Conservation (phyloP, 2,329 filamentous ascomycete species). For the Phaeosphaeriaceae sp. region DNA sequence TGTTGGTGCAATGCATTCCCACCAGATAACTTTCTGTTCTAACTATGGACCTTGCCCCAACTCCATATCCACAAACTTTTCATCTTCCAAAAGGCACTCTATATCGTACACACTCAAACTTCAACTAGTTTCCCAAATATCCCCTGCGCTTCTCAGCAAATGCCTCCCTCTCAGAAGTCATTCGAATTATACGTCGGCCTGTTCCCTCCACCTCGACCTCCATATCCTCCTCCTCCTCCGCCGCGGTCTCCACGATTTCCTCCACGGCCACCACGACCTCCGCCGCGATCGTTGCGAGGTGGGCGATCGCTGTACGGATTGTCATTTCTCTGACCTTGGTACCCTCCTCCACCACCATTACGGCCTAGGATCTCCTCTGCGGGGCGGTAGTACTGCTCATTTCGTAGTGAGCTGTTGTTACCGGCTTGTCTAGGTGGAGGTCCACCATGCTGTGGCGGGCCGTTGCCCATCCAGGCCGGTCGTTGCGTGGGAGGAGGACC, state of each 20-base stretch:
- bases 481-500: constrained; percentile 19
- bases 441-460: constrained; percentile 25
- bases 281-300: constrained; percentile 22
- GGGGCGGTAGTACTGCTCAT: constrained; percentile 34
- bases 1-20: no score
- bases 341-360: constrained; percentile 30
- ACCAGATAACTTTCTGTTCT: no score
- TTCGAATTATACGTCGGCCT: not conserved
- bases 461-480: constrained; percentile 27
- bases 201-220: not conserved
- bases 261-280: constrained; percentile 34
- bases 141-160: not conserved
- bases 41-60: no score
- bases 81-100: no score
- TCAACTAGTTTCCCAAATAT: not conserved
- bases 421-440: constrained; percentile 28
- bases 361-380: constrained; percentile 31
- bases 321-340: constrained; percentile 25
- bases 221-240: not conserved
- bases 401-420: constrained; percentile 27
- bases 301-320: constrained; percentile 30
- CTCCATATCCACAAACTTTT: no score
- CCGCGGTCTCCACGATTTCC: constrained; percentile 25
- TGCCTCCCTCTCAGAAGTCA: no score
- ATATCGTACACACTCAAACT: not conserved